Base-by-base conservation (phyloP, 1,284 basidiomycete genomes). In the Schizopora paradoxa region DNA sequence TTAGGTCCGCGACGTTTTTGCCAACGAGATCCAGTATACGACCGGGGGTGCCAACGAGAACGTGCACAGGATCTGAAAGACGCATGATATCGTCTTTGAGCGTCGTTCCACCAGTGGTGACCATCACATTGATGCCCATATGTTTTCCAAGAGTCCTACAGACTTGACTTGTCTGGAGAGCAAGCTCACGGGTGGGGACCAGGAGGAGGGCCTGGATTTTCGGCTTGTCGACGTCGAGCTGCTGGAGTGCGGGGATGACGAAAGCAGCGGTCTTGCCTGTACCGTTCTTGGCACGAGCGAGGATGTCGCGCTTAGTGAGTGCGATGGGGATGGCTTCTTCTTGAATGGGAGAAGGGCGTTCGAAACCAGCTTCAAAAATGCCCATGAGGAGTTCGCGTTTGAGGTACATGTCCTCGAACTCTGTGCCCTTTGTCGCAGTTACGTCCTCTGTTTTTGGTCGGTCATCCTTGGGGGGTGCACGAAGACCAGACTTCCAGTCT, bases 221-320 rank as follows among this genome's bases (percentile, higher is more conserved):
- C 64, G 78, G 76, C 67, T 82, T 85, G 55, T 70, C 73, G 54
- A 90, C 68, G 68, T 97, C 93, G 68, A 98, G 74, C 66, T 94
- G 90, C 66, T 97, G 91, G 50, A 99, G 80, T 48, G 91, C 81
- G 32, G 96, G 95, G 64, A 99, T 98, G 66, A 96, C 90, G 74
- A 99, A 99, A 27, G 96, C 94, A 18, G 92, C 95, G 28, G 95
- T 99, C 77, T 98, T 92, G 47, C 92, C 92, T 2, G 91, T 94
- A 48, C 87, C 88, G 59, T 90, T 91, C 73, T 91, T 90, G 42
- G 88, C 88, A 58, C 82, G 90, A 56, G 92, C 94, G 51, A 99
- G 86, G 58, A 97, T 73, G 66, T 98, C 94, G 60, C 90, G 83
- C 59, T 85, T 86, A 46, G 83, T 80, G 58, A 94, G 79, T 18